Conservation (phyloP, 2,329 filamentous ascomycete genomes). For the Sclerotiophoma versabilis region DNA sequence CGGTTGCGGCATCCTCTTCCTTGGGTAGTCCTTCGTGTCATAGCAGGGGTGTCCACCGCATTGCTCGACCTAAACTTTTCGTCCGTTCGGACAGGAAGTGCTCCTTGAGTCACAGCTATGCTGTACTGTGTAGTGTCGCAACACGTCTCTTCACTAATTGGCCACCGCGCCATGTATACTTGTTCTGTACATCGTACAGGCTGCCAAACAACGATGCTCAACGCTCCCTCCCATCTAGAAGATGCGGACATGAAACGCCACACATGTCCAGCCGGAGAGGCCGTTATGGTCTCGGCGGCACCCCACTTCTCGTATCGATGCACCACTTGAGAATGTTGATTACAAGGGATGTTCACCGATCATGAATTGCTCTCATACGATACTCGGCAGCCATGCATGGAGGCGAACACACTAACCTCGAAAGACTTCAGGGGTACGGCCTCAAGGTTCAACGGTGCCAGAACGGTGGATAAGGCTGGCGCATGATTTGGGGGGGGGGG, state of each 20-base stretch:
- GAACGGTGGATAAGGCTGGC: conserved; percentile 15
- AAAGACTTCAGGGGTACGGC: conserved; percentile 4
- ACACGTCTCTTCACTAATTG: neutral
- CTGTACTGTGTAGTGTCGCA: neutral
- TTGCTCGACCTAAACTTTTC: neutral
- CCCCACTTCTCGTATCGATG: conserved; percentile 5
- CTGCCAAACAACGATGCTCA: neutral
- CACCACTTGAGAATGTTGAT: neutral
- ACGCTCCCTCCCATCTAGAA: neutral
- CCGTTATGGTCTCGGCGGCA: neutral
- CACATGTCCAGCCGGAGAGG: conserved; percentile 9
- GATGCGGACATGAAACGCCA: conserved; percentile 1
- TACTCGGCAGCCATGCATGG: conserved; percentile 10
- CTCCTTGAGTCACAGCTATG: neutral
- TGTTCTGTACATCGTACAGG: conserved; percentile 1
- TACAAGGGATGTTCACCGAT: conserved; percentile 15
- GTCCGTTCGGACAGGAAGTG: neutral
- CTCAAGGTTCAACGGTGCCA: conserved; percentile 2
- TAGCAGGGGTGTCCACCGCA: neutral
- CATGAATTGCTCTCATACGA: conserved; percentile 19
- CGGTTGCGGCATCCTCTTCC: neutral
- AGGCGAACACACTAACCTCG: conserved; percentile 12
- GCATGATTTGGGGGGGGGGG: too few species aligned
- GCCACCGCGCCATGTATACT: neutral
- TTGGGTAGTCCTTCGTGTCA: neutral